phyloP scores from a whole-genome alignment of 2,329 filamentous ascomycete species.

The Geosmithia putterillii region DNA sequence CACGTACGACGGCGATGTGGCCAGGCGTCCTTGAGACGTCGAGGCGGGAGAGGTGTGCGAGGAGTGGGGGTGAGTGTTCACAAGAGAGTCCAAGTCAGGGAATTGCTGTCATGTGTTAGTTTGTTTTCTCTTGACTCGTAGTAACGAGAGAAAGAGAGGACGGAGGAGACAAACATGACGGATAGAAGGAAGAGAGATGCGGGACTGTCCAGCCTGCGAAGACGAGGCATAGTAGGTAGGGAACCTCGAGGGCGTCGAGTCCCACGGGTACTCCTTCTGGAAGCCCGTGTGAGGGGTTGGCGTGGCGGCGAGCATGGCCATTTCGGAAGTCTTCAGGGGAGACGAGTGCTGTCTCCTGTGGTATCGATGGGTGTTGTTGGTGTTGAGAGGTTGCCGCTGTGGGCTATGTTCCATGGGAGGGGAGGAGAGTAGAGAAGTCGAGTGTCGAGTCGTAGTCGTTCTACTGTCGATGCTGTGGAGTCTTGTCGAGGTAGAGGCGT shows the following conservation, averaged over 20 bases:
- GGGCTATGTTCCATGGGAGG: conserved; percentile 32
- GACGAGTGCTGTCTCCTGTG: conserved; percentile 11
- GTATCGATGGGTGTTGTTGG: conserved; percentile 10
- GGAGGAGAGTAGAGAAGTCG: too few relatives aligned
- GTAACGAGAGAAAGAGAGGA: too few relatives aligned
- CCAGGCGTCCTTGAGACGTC: conserved; percentile 12
- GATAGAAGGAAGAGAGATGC: conserved; percentile 34
- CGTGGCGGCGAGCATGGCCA: conserved; percentile 35
- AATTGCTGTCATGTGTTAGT: conserved; percentile 22
- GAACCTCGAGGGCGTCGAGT: conserved; percentile 16
- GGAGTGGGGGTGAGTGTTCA: conserved; percentile 4
- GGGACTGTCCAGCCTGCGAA: neutral
- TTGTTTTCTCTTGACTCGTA: too few relatives aligned
- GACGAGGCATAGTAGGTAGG: conserved; percentile 7
- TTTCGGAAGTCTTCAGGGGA: conserved; percentile 21
- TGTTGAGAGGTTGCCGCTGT: conserved; percentile 9
- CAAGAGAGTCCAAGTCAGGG: conserved; percentile 34
- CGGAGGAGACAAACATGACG: conserved; percentile 28
- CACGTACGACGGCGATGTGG: conserved; percentile 32
- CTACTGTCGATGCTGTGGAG: too few relatives aligned
- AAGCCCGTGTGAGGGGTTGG: conserved; percentile 27
- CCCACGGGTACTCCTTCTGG: conserved; percentile 25
- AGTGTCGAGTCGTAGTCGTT: too few relatives aligned
- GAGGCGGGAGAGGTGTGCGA: conserved; percentile 19
- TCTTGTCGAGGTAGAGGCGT: too few relatives aligned